phyloP scores from a whole-genome alignment of 176 grass and related monocot species.

The Urochloa ruziziensis region DNA sequence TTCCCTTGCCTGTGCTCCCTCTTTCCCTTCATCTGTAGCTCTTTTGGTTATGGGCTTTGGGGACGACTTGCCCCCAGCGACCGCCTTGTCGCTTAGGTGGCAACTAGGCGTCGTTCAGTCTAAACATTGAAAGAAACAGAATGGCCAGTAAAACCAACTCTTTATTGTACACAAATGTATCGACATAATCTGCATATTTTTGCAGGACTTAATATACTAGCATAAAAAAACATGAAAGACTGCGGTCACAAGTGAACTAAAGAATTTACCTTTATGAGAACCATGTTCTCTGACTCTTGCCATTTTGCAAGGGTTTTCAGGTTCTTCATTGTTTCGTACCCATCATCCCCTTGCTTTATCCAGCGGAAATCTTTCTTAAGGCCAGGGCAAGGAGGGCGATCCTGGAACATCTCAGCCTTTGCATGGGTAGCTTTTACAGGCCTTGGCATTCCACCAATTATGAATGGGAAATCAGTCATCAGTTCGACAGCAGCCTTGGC shows the following conservation, averaged over 20 bases:
- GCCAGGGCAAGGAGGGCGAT: constrained; percentile 44
- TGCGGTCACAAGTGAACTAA: not conserved
- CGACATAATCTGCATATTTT: not conserved
- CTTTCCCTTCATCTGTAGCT: not conserved
- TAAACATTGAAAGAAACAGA: not conserved
- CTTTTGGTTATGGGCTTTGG: not conserved
- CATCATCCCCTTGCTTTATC: constrained; percentile 35
- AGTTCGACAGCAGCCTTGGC: constrained; percentile 31
- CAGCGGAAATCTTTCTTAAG: constrained; percentile 43
- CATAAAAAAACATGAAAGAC: not conserved
- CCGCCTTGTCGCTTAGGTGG: not conserved
- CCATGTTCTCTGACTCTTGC: constrained; percentile 53
- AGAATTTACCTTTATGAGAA: constrained; percentile 55
- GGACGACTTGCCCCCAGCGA: not conserved
- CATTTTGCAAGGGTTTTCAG: constrained; percentile 39
- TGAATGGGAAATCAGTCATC: constrained; percentile 63
- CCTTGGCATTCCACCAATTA: constrained; percentile 62
- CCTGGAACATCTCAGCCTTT: constrained; percentile 38
- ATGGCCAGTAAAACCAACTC: not conserved
- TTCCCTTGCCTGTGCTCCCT: not conserved
- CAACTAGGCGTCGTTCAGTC: not conserved
- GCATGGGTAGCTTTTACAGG: constrained; percentile 40
- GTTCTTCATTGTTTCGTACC: constrained; percentile 33
- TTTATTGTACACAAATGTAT: not conserved
- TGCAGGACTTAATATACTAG: not conserved